phyloP scores from a whole-genome alignment of 2,329 filamentous ascomycete genomes.

The Chaetothyriales sp. region DNA sequence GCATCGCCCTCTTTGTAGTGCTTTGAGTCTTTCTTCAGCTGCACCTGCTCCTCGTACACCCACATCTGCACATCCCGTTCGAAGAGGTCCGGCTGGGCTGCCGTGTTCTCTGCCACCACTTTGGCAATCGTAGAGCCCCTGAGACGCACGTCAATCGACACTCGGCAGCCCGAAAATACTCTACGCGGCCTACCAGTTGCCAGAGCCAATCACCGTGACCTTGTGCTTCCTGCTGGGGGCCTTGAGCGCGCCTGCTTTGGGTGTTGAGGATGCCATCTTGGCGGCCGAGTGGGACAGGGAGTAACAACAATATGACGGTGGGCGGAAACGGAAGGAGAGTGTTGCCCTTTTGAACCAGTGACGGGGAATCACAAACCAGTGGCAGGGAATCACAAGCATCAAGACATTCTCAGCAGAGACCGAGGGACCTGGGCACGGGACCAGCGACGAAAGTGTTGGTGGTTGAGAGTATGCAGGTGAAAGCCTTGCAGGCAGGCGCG shows the following conservation, averaged over 20 bases:
- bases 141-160: conserved; percentile 6
- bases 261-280: conserved; percentile 36
- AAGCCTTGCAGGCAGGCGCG: not conserved
- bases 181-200: conserved; percentile 61
- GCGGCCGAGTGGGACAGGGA: not conserved
- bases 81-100: conserved; percentile 63
- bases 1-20: conserved; percentile 52
- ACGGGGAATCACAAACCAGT: no score
- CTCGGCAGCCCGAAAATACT: not conserved
- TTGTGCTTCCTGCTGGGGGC: conserved; percentile 60
- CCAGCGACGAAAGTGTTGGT: not conserved
- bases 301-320: not conserved
- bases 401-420: not conserved
- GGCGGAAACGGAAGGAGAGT: not conserved
- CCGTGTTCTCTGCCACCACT: conserved; percentile 86
- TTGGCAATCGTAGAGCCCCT: conserved; percentile 97
- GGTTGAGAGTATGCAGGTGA: not conserved
- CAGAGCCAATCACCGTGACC: conserved; percentile 86
- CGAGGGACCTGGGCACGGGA: not conserved
- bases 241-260: conserved; percentile 26
- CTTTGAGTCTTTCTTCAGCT: conserved; percentile 55
- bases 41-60: conserved; percentile 90
- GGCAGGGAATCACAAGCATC: not conserved
- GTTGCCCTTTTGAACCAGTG: not conserved
- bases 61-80: conserved; percentile 92